Evolutionary conservation across 2,329 filamentous ascomycete species (phyloP).

Genomic region (Cladophialophora bantiana): DNA sequence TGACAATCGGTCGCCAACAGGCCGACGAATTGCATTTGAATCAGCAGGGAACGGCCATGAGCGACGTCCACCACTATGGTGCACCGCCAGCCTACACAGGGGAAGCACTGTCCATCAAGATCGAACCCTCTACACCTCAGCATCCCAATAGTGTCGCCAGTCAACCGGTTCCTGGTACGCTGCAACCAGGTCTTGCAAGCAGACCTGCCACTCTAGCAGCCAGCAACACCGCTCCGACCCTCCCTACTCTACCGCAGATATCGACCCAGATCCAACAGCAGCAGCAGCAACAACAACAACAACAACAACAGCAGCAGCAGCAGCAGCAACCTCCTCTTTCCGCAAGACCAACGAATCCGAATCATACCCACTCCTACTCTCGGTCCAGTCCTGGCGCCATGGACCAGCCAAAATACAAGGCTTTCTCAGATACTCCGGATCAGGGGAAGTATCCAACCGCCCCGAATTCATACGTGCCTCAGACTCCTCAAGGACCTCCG

Average conservation of each 20-base stretch:
- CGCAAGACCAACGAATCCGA: constrained; percentile 70
- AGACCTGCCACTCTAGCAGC: constrained; percentile 61
- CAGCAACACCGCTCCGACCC: constrained; percentile 63
- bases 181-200: constrained; percentile 61
- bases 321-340: constrained; percentile 59
- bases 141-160: constrained; percentile 46
- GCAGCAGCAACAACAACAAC: constrained; percentile 39
- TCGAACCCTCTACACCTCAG: constrained; percentile 64
- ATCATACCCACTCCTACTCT: constrained; percentile 76
- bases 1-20: constrained; percentile 52
- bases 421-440: constrained; percentile 68
- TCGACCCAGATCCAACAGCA: constrained; percentile 53
- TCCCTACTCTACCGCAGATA: constrained; percentile 63
- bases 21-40: constrained; percentile 65
- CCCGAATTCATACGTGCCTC: constrained; percentile 55
- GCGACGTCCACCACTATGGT: constrained; percentile 57
- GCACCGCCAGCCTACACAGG: constrained; percentile 57
- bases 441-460: constrained; percentile 66
- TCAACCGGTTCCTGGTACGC: constrained; percentile 63
- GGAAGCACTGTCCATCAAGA: constrained; percentile 63
- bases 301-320: constrained; percentile 43
- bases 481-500: constrained; percentile 65
- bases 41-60: constrained; percentile 49
- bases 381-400: constrained; percentile 78
- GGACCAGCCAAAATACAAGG: constrained; percentile 67